Percentiles rank a stretch among this genome's conserved stretches.
Conservation (phyloP, 2,329 filamentous ascomycete species). For the Sphaerulina populicola region DNA sequence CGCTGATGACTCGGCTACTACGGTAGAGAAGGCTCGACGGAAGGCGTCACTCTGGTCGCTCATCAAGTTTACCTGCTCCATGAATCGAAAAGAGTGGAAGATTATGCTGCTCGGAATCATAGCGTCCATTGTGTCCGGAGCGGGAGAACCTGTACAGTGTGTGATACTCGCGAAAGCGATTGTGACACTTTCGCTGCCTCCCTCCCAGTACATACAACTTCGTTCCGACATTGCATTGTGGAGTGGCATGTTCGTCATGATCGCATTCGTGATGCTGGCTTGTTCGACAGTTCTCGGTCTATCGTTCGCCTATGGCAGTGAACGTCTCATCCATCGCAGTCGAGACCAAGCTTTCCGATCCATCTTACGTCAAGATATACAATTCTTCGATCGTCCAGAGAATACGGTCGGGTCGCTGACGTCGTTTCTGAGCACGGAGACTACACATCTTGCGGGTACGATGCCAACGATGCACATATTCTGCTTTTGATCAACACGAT, state of each 20-base stretch:
- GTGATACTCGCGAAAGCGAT: constrained; percentile 85
- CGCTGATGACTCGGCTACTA: neutral
- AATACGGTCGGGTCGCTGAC: constrained; percentile 38
- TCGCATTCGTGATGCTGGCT: constrained; percentile 35
- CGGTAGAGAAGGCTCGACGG: neutral
- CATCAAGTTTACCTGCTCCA: constrained; percentile 66
- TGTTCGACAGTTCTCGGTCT: constrained; percentile 51
- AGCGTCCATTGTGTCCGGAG: constrained; percentile 67
- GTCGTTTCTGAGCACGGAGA: constrained; percentile 40
- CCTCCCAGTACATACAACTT: constrained; percentile 35
- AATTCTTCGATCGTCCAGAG: constrained; percentile 65
- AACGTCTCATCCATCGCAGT: constrained; percentile 70
- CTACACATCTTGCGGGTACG: constrained; percentile 39
- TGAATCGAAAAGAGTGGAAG: constrained; percentile 63
- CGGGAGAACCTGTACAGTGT: constrained; percentile 64
- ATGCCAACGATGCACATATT: neutral
- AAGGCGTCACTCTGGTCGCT: constrained; percentile 54
- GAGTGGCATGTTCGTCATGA: constrained; percentile 47
- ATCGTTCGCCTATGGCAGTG: constrained; percentile 70
- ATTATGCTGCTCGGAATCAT: constrained; percentile 65
- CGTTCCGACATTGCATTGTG: constrained; percentile 41
- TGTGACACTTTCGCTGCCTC: constrained; percentile 54
- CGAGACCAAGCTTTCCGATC: constrained; percentile 71
- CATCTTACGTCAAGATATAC: constrained; percentile 81
- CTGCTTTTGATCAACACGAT: neutral